Percentiles rank a stretch among this genome's conserved stretches.
These are phyloP conservation scores for Madurella mycetomatis DNA, from an alignment of 2,329 filamentous ascomycete species.

Conservation along the genomic window DNA sequence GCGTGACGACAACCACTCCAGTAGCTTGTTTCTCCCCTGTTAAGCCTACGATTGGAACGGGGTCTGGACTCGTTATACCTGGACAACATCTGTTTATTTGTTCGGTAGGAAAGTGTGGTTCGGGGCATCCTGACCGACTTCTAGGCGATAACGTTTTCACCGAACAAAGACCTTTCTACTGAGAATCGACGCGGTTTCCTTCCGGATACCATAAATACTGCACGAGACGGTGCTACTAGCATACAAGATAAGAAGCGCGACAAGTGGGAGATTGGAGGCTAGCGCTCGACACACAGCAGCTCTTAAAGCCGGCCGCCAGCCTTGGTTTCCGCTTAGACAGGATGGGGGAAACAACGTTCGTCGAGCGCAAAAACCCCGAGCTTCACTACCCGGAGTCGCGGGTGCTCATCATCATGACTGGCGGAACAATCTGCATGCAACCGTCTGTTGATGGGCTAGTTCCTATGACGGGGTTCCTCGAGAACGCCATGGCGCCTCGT, in stretches of 20 bases:
- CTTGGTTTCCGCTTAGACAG: slow-evolving; percentile 1
- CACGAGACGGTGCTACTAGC: neutral
- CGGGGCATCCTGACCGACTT: neutral
- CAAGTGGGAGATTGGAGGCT: too few species aligned
- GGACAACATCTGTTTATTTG: neutral
- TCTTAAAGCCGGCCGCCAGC: neutral
- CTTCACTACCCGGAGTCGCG: slow-evolving; percentile 60
- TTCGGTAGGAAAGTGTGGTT: neutral
- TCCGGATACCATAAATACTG: too few species aligned
- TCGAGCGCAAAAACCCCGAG: slow-evolving; percentile 19
- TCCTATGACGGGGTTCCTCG: slow-evolving; percentile 74
- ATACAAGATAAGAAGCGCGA: too few species aligned
- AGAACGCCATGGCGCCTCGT: slow-evolving; percentile 74
- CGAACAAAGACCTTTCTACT: neutral
- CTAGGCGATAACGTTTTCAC: neutral
- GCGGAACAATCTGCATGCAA: slow-evolving; percentile 88
- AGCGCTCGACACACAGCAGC: too few species aligned
- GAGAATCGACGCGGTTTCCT: neutral
- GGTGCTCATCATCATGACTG: slow-evolving; percentile 87
- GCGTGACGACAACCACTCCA: slow-evolving; percentile 20
- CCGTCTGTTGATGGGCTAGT: slow-evolving; percentile 74
- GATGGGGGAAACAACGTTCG: slow-evolving; percentile 22
- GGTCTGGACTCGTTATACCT: neutral
- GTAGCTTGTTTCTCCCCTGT: slow-evolving; percentile 8
- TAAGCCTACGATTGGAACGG: neutral